Conservation (phyloP, 139 green algal genomes). For the Nannochloris sp. region DNA sequence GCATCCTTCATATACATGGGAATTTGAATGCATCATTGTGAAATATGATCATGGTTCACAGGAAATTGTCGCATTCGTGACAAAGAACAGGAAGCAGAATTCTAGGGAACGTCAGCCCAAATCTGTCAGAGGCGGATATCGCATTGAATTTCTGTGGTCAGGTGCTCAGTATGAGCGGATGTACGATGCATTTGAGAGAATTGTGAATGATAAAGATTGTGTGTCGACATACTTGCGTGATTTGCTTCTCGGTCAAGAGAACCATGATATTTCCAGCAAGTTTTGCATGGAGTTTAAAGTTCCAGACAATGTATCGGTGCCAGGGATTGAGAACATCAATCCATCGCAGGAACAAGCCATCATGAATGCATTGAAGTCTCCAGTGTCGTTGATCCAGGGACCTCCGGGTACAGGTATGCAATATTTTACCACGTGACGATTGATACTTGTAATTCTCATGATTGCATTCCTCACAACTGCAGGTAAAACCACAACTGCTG, state of each 20-base stretch:
- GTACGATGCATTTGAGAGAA: constrained; percentile 71
- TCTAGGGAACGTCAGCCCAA: constrained; percentile 12
- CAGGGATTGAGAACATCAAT: constrained; percentile 87
- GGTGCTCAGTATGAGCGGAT: constrained; percentile 85
- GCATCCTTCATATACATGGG: background rate
- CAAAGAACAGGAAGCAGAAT: constrained; percentile 52
- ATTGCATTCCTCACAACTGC: too few relatives aligned
- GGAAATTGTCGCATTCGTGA: background rate
- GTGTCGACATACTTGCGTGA: constrained; percentile 59
- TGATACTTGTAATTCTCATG: too few relatives aligned
- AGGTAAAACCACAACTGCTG: constrained; percentile 86
- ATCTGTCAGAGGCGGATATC: constrained; percentile 68
- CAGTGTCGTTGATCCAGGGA: constrained; percentile 74
- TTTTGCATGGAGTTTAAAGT: constrained; percentile 39
- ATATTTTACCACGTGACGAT: too few relatives aligned
- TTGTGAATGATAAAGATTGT: constrained; percentile 78
- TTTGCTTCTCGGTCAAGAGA: constrained; percentile 72
- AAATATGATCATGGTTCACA: background rate
- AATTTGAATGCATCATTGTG: background rate
- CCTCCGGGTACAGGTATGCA: constrained; percentile 86
- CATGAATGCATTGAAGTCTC: constrained; percentile 58
- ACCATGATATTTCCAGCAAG: constrained; percentile 25
- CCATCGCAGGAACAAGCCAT: constrained; percentile 72
- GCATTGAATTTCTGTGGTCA: constrained; percentile 92
- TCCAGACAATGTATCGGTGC: constrained; percentile 54